Evolutionary conservation across 345 rosid species (phyloP).

Genomic region (Brassica juncea): DNA sequence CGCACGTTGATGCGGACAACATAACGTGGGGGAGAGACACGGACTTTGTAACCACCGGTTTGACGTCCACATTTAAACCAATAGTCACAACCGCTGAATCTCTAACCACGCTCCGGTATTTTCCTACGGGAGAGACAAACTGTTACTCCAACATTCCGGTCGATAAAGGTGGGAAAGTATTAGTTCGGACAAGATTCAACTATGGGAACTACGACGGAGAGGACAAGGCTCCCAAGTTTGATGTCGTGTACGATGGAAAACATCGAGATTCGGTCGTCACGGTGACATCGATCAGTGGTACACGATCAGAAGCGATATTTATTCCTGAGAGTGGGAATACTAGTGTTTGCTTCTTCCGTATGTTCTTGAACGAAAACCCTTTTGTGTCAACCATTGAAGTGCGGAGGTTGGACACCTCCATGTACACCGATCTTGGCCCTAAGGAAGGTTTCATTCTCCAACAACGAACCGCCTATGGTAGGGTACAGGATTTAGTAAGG

Average conservation of each 20-base stretch:
- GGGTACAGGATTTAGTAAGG: neutral
- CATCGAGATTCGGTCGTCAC: constrained; percentile 16
- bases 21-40: constrained; percentile 34
- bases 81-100: neutral
- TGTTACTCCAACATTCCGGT: constrained; percentile 33
- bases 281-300: neutral
- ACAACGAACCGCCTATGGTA: constrained; percentile 22
- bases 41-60: constrained; percentile 18
- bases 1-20: constrained; percentile 18
- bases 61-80: neutral
- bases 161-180: constrained; percentile 26
- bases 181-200: constrained; percentile 32
- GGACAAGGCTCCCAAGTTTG: constrained; percentile 5
- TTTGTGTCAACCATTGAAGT: constrained; percentile 37
- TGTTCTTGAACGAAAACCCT: constrained; percentile 4
- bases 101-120: constrained; percentile 32
- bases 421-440: constrained; percentile 32
- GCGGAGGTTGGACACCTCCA: constrained; percentile 22
- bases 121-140: constrained; percentile 24
- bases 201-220: constrained; percentile 24
- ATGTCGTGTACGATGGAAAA: constrained; percentile 32
- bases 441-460: constrained; percentile 27
- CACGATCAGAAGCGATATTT: constrained; percentile 21
- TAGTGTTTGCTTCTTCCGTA: constrained; percentile 25
- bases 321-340: constrained; percentile 9